Percentiles rank a stretch among this genome's conserved stretches.
Evolutionary conservation across 495 filamentous ascomycete species (phyloP).

Genomic region (Aspergillus campestris): DNA sequence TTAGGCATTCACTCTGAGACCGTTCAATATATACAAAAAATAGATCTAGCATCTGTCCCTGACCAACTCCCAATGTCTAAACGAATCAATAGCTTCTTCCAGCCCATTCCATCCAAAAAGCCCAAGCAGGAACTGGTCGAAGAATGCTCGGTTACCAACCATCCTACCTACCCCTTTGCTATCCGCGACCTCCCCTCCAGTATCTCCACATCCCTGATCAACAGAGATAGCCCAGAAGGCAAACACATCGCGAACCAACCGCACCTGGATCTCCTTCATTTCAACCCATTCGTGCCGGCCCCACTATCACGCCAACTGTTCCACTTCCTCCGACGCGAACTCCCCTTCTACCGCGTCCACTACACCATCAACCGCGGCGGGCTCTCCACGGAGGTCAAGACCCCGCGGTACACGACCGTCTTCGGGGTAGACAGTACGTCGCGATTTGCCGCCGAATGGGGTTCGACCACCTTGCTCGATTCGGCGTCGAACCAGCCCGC

Average conservation of each 20-base stretch:
- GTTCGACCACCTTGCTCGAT: background rate
- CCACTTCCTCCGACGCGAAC: slow-evolving; percentile 49
- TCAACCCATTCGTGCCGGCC: slow-evolving; percentile 53
- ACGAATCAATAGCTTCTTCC: slow-evolving; percentile 2
- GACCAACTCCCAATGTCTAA: background rate
- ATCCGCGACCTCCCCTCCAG: slow-evolving; percentile 45
- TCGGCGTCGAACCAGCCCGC: slow-evolving; percentile 21
- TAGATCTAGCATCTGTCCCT: too few species aligned
- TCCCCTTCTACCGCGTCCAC: slow-evolving; percentile 66
- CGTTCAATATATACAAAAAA: too few species aligned
- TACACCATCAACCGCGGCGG: slow-evolving; percentile 57
- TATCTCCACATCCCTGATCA: slow-evolving; percentile 21
- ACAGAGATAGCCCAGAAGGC: slow-evolving; percentile 21
- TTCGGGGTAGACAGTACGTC: slow-evolving; percentile 61
- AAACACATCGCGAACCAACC: slow-evolving; percentile 48
- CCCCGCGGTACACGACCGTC: slow-evolving; percentile 62
- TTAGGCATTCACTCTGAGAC: too few species aligned
- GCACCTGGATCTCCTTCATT: slow-evolving; percentile 60
- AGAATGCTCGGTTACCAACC: slow-evolving; percentile 13
- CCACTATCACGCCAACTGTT: slow-evolving; percentile 49
- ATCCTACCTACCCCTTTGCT: slow-evolving; percentile 55
- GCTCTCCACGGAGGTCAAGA: slow-evolving; percentile 50
- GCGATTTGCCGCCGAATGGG: slow-evolving; percentile 16
- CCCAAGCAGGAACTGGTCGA: background rate
- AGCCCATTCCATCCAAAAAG: background rate